Evolutionary conservation across 225 moss, liverwort and hornwort species (phyloP), one percentile per base, ranked within the genome.

Genomic region (Physcomitrium patens): DNA sequence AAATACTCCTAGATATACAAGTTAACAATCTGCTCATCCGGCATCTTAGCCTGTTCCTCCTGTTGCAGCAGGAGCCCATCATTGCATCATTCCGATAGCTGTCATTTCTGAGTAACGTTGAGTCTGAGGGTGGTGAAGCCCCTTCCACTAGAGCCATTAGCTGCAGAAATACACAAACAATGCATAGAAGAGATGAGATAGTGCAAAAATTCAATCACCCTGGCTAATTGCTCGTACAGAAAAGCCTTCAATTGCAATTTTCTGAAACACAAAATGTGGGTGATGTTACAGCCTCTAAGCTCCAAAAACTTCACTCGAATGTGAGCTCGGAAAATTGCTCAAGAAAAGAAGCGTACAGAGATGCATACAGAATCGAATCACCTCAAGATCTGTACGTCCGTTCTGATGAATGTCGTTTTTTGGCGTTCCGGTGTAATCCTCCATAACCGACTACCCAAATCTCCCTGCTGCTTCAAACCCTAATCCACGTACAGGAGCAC

Each of bases 321-420:
- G 13, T n/a, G 17, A 70, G 16, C 22, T 55, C 44, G 24, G 7
- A 10, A 43, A n/a, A n/a, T n/a, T 17, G 47, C 60, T 15, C 13
- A 2, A 20, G 11, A 7, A 20, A 47, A 20, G 44, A n/a, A 15
- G 53, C 6, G 17, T 19, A 60, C 7, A 22, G 13, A 42, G 10
- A 57, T 37, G 41, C 20, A 23, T 17, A 58, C 6, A 12, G 50
- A 14, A 37, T 37, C 31, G 31, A 37, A 16, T 75, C 49, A 86
- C 86, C 86, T 86, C 86, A 43, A 83, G 23, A 72, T 75, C 75
- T 48, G 78, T 78, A 15, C 43, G 65, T 17, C 43, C 78, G 59
- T 68, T 68, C n/a, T 71, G 80, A 37, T 59, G 31, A n/a, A 68
- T 37, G 18, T 80, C 80, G 42, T 24, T 76, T 60, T 83, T 72